Conservation (phyloP, 2,329 filamentous ascomycete genomes). For the Coniochaeta sp. region DNA sequence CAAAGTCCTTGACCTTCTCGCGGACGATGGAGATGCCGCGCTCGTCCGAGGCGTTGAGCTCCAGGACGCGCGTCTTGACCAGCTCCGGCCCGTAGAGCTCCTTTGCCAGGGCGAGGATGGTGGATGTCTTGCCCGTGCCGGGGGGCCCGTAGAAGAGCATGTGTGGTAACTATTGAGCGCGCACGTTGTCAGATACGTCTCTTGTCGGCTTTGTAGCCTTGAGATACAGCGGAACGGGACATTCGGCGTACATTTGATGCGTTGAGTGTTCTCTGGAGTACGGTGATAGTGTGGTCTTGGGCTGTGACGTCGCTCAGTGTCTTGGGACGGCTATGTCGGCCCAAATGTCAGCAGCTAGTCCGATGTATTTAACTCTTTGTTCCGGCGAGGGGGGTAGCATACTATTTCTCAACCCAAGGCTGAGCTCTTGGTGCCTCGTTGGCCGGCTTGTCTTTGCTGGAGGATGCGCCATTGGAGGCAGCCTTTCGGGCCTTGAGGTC, state of each 20-base stretch:
- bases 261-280: constrained; percentile 87
- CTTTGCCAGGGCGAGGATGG: constrained; percentile 92
- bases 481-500: constrained; percentile 87
- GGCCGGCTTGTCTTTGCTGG: constrained; percentile 56
- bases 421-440: constrained; percentile 63
- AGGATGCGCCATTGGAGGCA: constrained; percentile 54
- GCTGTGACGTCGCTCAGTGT: constrained; percentile 90
- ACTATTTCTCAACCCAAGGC: constrained; percentile 99
- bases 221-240: neutral
- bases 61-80: constrained; percentile 88
- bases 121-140: constrained; percentile 96
- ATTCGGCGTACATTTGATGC: constrained; percentile 69
- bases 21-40: constrained; percentile 95
- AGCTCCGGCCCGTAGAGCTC: constrained; percentile 95
- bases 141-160: constrained; percentile 99
- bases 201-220: neutral
- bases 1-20: constrained; percentile 98
- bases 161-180: constrained; percentile 66
- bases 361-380: neutral
- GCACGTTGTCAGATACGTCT: neutral
- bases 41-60: constrained; percentile 98
- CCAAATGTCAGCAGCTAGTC: constrained; percentile 17
- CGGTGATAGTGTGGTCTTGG: constrained; percentile 92
- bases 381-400: constrained; percentile 20
- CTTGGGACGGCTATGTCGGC: constrained; percentile 68